Conservation (phyloP, 192 early-diverging fungal genomes). For the Backusella luteola region DNA sequence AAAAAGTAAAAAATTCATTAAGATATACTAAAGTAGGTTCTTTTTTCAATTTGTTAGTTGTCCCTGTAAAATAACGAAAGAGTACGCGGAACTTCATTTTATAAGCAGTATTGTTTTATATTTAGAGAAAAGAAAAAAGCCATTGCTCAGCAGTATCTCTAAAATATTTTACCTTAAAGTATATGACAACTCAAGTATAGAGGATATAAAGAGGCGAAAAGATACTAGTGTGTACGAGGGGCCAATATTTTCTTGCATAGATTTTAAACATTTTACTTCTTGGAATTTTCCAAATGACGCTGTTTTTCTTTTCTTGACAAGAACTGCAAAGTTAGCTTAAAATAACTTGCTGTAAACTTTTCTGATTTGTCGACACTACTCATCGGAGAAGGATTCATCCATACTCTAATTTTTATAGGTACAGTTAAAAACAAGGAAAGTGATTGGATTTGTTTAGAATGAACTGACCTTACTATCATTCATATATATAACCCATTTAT, state of each 20-base stretch:
- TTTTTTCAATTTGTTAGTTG: too few relatives aligned
- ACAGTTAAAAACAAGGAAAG: neutral
- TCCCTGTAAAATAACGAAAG: too few relatives aligned
- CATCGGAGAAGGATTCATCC: neutral
- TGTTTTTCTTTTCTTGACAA: neutral
- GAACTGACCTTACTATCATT: neutral
- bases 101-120: too few relatives aligned
- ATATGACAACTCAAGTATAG: neutral
- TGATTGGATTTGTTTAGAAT: constrained; percentile 2
- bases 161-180: neutral
- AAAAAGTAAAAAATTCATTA: too few relatives aligned
- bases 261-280: neutral
- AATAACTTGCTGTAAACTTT: neutral
- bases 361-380: neutral
- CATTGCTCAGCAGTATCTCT: neutral
- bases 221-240: neutral
- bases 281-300: neutral
- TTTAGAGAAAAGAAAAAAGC: neutral
- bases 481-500: neutral
- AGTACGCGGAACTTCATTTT: too few relatives aligned
- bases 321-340: neutral
- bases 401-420: neutral
- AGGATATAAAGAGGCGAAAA: neutral
- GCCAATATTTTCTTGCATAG: neutral
- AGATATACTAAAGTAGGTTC: too few relatives aligned